A percentile compares a stretch with the other conserved stretches of the same genome.
phyloP scores from a whole-genome alignment of 2,329 filamentous ascomycete genomes.

The Fusarium longipes region DNA sequence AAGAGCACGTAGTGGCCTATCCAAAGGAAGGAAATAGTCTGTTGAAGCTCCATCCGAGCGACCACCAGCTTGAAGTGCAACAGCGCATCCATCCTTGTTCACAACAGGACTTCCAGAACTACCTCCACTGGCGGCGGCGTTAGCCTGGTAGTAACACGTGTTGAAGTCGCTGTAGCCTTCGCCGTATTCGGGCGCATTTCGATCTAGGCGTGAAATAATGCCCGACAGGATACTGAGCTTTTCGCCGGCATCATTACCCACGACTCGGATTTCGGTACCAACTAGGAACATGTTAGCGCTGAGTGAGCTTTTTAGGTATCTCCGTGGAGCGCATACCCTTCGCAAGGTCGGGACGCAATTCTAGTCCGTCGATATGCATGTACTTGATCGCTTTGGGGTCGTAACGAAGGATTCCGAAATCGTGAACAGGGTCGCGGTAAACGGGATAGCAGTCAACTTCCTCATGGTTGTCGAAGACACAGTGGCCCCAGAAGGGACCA shows the following conservation, averaged over 20 bases:
- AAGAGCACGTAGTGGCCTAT: conserved; percentile 87
- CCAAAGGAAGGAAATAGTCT: conserved; percentile 95
- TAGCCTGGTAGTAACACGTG: conserved; percentile 95
- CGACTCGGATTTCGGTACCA: conserved; percentile 93
- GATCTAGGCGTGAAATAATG: conserved; percentile 93
- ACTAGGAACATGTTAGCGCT: conserved; percentile 60
- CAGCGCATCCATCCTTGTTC: conserved; percentile 90
- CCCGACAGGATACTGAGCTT: conserved; percentile 98
- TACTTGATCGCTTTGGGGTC: conserved; percentile 97
- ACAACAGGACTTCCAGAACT: conserved; percentile 99
- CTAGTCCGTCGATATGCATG: conserved; percentile 86
- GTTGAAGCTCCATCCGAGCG: conserved; percentile 94
- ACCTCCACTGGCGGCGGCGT: conserved; percentile 94
- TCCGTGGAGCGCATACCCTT: conserved; percentile 59
- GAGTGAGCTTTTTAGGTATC: neutral
- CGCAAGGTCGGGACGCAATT: conserved; percentile 86
- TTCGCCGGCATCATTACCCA: conserved; percentile 98
- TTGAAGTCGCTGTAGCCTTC: conserved; percentile 99
- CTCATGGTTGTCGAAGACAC: conserved; percentile 98
- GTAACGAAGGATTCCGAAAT: conserved; percentile 97
- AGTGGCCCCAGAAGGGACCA: conserved; percentile 97
- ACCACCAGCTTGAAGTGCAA: conserved; percentile 93
- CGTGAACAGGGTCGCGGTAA: conserved; percentile 97
- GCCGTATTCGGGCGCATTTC: conserved; percentile 97
- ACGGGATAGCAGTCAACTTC: conserved; percentile 95